Conservation (phyloP, 2,329 filamentous ascomycete genomes). For the Trichophyton simii region DNA sequence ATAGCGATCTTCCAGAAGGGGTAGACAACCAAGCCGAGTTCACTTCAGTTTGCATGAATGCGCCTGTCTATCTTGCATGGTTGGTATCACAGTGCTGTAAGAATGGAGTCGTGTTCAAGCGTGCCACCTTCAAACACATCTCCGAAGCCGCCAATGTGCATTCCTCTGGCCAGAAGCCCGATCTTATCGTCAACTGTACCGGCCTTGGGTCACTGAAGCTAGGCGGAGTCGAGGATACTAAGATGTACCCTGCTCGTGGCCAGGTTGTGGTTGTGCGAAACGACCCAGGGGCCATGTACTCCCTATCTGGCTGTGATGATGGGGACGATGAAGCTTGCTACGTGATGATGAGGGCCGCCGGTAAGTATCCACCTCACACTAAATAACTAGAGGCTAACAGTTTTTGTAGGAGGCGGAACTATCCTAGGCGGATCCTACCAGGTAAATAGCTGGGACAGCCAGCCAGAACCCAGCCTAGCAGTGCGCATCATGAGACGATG, state of each 20-base stretch:
- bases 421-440: constrained; percentile 79
- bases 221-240: constrained; percentile 66
- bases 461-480: constrained; percentile 68
- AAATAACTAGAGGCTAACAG: too few relatives aligned
- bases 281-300: constrained; percentile 56
- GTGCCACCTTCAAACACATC: constrained; percentile 56
- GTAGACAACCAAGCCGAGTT: constrained; percentile 64
- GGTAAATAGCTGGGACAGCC: constrained; percentile 64
- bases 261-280: constrained; percentile 79
- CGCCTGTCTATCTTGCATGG: constrained; percentile 75
- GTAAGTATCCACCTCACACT: constrained; percentile 12
- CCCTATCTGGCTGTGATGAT: constrained; percentile 60
- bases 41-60: constrained; percentile 84
- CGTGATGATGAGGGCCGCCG: constrained; percentile 62
- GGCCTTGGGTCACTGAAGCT: constrained; percentile 63
- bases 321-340: constrained; percentile 61
- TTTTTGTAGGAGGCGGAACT: constrained; percentile 54
- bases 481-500: constrained; percentile 67
- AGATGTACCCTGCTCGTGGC: constrained; percentile 63
- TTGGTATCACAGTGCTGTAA: constrained; percentile 67
- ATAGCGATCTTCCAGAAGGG: constrained; percentile 47
- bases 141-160: constrained; percentile 53
- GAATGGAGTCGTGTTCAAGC: constrained; percentile 55
- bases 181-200: constrained; percentile 73
- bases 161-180: constrained; percentile 44